Conservation (phyloP, 768 basidiomycete genomes). For the Mycena maculata region DNA sequence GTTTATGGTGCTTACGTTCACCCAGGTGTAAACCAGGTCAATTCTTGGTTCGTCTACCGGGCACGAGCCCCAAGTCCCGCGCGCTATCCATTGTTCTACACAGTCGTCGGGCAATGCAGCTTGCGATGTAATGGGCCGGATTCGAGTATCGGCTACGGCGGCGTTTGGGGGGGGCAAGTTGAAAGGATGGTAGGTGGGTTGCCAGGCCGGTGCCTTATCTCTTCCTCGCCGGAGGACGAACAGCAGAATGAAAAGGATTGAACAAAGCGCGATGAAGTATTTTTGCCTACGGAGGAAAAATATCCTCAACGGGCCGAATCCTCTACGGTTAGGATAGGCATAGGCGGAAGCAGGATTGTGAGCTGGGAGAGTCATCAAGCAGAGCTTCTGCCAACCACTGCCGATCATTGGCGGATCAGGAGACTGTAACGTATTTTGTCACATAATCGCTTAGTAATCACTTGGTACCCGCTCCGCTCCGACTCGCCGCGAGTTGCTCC, state of each 20-base stretch:
- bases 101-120: constrained; percentile 10
- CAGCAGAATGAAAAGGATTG: not conserved
- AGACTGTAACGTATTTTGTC: too few relatives aligned
- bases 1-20: constrained; percentile 11
- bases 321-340: constrained; percentile 19
- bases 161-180: not conserved
- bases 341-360: constrained; percentile 10
- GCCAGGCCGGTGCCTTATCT: not conserved
- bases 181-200: constrained; percentile 19
- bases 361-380: constrained; percentile 4
- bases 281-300: constrained; percentile 13
- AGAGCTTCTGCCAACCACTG: too few relatives aligned
- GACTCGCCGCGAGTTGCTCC: too few relatives aligned
- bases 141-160: constrained; percentile 14
- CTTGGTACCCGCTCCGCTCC: too few relatives aligned
- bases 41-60: constrained; percentile 12
- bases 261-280: not conserved
- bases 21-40: constrained; percentile 23
- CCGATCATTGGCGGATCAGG: too few relatives aligned
- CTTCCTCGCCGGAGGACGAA: not conserved
- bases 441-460: too few relatives aligned
- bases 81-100: constrained; percentile 20
- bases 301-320: not conserved
- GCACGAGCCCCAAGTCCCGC: constrained; percentile 18
- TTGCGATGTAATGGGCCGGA: constrained; percentile 9